phyloP scores from a whole-genome alignment of 257 asterid genomes.

The Mitragyna speciosa region DNA sequence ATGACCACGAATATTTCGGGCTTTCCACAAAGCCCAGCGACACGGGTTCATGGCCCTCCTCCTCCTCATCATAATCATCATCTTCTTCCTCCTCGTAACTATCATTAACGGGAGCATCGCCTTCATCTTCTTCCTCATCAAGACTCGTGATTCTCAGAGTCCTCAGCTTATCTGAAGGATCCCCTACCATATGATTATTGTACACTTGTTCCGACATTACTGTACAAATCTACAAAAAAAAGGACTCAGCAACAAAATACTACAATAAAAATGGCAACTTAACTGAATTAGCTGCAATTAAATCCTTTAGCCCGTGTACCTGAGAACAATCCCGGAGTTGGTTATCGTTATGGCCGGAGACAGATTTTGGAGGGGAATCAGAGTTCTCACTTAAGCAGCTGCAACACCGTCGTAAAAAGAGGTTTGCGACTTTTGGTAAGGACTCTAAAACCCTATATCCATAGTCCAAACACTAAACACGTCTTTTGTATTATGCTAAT shows the following conservation, averaged over 20 bases:
- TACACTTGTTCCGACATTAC: slow-evolving; percentile 37
- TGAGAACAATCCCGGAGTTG: neutral
- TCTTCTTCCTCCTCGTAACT: slow-evolving; percentile 39
- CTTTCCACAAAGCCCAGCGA: slow-evolving; percentile 73
- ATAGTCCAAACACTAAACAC: no score
- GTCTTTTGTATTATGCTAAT: no score
- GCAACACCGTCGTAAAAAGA: no score
- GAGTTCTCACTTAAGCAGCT: neutral
- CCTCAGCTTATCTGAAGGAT: slow-evolving; percentile 33
- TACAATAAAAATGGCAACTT: neutral
- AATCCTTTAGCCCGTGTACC: no score
- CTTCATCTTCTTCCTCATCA: slow-evolving; percentile 61
- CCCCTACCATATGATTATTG: slow-evolving; percentile 26
- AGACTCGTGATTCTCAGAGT: slow-evolving; percentile 49
- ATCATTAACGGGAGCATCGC: slow-evolving; percentile 40
- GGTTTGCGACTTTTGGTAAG: no score
- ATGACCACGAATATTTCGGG: slow-evolving; percentile 61
- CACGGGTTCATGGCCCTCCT: slow-evolving; percentile 57
- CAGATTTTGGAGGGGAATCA: neutral
- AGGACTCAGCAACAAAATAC: neutral
- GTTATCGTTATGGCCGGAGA: neutral
- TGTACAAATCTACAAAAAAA: neutral
- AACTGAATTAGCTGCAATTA: neutral
- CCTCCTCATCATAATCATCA: slow-evolving; percentile 55
- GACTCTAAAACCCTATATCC: no score